Evolutionary conservation across 192 early-diverging fungal genomes (phyloP).

Genomic region (Backusella mclennaniae): DNA sequence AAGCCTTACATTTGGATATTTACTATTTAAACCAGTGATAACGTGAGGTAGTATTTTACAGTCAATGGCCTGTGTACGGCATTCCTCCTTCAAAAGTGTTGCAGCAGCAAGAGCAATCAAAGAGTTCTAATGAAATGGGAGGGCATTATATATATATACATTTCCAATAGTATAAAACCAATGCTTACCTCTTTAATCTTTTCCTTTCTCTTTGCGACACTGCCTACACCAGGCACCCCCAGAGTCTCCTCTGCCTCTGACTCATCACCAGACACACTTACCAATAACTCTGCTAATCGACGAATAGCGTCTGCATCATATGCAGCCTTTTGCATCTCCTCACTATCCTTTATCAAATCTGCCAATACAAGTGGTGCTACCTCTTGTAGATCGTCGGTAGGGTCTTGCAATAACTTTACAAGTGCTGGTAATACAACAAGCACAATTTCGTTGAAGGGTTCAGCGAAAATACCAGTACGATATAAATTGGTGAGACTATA

Average conservation of each 20-base stretch:
- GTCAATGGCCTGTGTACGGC: conserved; percentile 74
- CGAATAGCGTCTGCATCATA: conserved; percentile 73
- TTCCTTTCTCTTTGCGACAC: conserved; percentile 48
- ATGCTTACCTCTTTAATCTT: conserved; percentile 60
- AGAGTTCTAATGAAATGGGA: conserved; percentile 47
- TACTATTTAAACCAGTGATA: conserved; percentile 60
- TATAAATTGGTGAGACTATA: conserved; percentile 62
- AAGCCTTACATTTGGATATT: conserved; percentile 53
- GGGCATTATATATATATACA: neutral
- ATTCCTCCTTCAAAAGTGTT: conserved; percentile 68
- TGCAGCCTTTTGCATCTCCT: conserved; percentile 72
- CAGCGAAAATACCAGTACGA: conserved; percentile 56
- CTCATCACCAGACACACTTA: conserved; percentile 28
- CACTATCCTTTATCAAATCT: conserved; percentile 67
- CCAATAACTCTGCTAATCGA: conserved; percentile 59
- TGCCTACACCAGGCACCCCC: conserved; percentile 29
- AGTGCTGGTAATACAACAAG: conserved; percentile 63
- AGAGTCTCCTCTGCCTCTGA: conserved; percentile 33
- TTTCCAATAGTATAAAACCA: neutral
- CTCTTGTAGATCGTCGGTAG: conserved; percentile 56
- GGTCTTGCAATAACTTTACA: conserved; percentile 65
- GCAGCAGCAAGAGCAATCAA: conserved; percentile 71
- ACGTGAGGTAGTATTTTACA: conserved; percentile 73
- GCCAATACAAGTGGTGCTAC: conserved; percentile 65
- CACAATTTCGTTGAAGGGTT: conserved; percentile 50